These are phyloP conservation scores for Echeveria elegans DNA, from an alignment of 164 flowering plant species.

Conservation along the genomic window DNA sequence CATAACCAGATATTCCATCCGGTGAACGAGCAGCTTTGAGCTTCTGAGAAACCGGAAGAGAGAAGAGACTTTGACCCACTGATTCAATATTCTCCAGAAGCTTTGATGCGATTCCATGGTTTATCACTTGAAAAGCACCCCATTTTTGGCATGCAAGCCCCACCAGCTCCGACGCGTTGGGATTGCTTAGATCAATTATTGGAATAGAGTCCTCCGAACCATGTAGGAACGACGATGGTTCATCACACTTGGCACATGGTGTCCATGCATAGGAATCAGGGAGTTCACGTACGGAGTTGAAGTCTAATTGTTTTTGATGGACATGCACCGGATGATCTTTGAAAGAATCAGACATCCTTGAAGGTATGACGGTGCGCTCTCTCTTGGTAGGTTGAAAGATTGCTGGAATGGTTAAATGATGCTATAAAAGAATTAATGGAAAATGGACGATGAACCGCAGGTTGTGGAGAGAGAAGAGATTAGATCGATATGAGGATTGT, in stretches of 20 bases:
- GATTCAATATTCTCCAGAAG: constrained; percentile 17
- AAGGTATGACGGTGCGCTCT: not conserved
- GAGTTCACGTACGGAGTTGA: constrained; percentile 7
- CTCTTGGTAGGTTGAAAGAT: too few species aligned
- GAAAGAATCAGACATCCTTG: not conserved
- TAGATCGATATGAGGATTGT: not conserved
- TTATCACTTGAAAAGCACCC: constrained; percentile 33
- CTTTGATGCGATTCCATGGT: constrained; percentile 24
- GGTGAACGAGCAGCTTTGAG: constrained; percentile 22
- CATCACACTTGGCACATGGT: not conserved
- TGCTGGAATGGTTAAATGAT: not conserved
- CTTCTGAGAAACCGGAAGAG: constrained; percentile 21
- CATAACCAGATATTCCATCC: constrained; percentile 25
- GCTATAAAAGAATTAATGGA: too few species aligned
- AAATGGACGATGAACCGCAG: too few species aligned
- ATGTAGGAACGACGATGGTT: not conserved
- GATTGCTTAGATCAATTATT: constrained; percentile 23
- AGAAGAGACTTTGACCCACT: constrained; percentile 17
- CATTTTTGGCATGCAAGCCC: constrained; percentile 24
- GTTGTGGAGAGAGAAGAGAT: too few species aligned
- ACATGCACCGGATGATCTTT: constrained; percentile 1
- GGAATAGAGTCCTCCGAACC: constrained; percentile 14
- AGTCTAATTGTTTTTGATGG: not conserved
- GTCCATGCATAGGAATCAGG: constrained; percentile 8
- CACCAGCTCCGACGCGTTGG: constrained; percentile 16